Conservation (phyloP, 495 filamentous ascomycete species). For the Hyaloscypha finlandica region DNA sequence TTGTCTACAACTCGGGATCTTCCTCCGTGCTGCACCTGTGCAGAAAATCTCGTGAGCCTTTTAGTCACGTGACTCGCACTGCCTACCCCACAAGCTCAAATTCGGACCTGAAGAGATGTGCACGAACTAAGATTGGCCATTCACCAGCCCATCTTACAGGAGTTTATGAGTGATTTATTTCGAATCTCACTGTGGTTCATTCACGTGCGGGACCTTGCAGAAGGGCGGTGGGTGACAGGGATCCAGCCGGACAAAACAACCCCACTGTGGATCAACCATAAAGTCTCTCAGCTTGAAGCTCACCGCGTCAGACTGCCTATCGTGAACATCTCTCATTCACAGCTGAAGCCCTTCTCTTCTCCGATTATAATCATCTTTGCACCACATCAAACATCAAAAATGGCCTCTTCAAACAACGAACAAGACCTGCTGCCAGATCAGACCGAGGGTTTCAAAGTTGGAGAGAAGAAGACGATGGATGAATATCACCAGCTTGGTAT, state of each 20-base stretch:
- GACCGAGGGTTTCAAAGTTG: slow-evolving; percentile 95
- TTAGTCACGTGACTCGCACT: neutral
- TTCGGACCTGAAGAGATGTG: neutral
- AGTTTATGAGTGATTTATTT: too few species aligned
- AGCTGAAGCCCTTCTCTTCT: neutral
- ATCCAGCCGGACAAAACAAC: slow-evolving; percentile 7
- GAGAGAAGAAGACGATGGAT: slow-evolving; percentile 94
- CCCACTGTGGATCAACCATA: slow-evolving; percentile 8
- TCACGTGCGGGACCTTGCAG: slow-evolving; percentile 12
- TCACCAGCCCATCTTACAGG: too few species aligned
- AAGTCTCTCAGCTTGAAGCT: slow-evolving; percentile 5
- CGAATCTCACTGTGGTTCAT: neutral
- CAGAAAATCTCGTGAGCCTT: neutral
- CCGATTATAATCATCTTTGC: neutral
- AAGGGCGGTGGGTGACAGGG: slow-evolving; percentile 20
- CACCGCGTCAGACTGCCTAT: slow-evolving; percentile 3
- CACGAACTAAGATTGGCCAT: neutral
- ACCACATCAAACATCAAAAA: slow-evolving; percentile 40
- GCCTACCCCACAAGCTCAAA: neutral
- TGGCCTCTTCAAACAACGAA: slow-evolving; percentile 68
- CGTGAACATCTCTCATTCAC: neutral
- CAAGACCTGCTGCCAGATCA: slow-evolving; percentile 84
- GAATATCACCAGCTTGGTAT: slow-evolving; percentile 91
- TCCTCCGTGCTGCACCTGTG: neutral
- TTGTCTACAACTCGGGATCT: neutral